Evolutionary conservation across 306 rosid species (phyloP), one percentile per base, ranked within the genome.

Genomic region (Heteromeles arbutifolia): DNA sequence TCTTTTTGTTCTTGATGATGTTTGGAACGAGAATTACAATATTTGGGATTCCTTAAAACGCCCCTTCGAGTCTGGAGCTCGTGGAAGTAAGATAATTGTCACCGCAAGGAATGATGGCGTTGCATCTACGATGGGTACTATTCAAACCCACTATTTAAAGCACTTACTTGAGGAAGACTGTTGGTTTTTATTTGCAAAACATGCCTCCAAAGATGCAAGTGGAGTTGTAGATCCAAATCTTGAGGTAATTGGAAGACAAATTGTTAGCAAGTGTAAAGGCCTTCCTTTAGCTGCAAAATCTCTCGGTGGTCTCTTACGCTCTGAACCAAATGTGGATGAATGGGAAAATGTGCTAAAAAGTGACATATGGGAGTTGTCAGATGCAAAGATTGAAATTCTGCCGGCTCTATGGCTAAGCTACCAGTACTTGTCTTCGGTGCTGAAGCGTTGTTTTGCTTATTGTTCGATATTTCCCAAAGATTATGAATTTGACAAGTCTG

Each of bases 361-460:
- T 65, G 48, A 65, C 50, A 31, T 65, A 65, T 65, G 70, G 48
- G 70, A 65, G 70, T 18, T 21, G 50, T 19, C 70, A 34, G 25
- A 65, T 9, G 3, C 13, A 0, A 39, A 37, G 44, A 65, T 3
- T 32, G 11, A 26, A 0, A 65, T 31, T 65, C 26, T 65, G 56
- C 50, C 73, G 3, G 76, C 44, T 24, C 22, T 77, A 63, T 29
- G 7, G 31, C 24, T 77, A 1, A 73, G 81, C 45, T 82, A 82
- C 19, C 37, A 19, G 26, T 65, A 65, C 21, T 37, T 79, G 48
- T 70, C 73, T 3, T 58, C 82, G 0, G n/a, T 15, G 5, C 69
- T 77, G 0, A 77, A 76, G 31, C 56, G 8, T 5, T 82, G 85
- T 8, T 67, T 82, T 67, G 70, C 68, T 6, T 82, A 48, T 31